These are phyloP conservation scores for Nemania sp. DNA, from an alignment of 2,329 filamentous ascomycete species.

Conservation along the genomic window DNA sequence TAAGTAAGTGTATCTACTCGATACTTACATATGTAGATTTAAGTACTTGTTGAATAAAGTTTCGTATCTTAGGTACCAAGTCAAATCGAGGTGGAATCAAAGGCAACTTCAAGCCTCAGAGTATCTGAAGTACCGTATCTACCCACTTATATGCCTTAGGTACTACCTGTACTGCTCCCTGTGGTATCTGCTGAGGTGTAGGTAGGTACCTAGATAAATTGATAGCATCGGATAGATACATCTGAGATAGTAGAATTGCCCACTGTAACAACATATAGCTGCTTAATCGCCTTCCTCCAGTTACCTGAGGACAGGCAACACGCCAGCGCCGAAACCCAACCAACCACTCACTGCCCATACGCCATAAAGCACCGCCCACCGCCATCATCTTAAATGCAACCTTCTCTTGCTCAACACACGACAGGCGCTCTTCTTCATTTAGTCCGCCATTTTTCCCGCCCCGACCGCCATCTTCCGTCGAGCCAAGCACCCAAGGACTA, in stretches of 20 bases:
- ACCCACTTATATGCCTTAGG: no score
- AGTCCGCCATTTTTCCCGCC: not conserved
- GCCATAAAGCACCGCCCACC: constrained; percentile 5
- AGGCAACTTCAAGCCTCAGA: no score
- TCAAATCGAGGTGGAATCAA: not conserved
- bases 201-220: not conserved
- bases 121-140: not conserved
- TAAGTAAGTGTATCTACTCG: no score
- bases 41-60: no score
- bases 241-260: not conserved
- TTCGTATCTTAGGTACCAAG: no score
- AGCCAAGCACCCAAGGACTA: not conserved
- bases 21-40: no score
- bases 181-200: no score
- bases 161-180: no score
- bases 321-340: constrained; percentile 9
- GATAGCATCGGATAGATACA: not conserved
- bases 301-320: not conserved
- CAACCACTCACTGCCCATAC: constrained; percentile 4
- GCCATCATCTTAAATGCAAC: constrained; percentile 14
- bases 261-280: not conserved
- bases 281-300: no score
- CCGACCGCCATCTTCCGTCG: not conserved
- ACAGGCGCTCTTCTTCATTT: not conserved
- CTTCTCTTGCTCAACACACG: not conserved